Evolutionary conservation across 1,139 yeast species (phyloP).

Genomic region (Hansenula lynferdii): DNA sequence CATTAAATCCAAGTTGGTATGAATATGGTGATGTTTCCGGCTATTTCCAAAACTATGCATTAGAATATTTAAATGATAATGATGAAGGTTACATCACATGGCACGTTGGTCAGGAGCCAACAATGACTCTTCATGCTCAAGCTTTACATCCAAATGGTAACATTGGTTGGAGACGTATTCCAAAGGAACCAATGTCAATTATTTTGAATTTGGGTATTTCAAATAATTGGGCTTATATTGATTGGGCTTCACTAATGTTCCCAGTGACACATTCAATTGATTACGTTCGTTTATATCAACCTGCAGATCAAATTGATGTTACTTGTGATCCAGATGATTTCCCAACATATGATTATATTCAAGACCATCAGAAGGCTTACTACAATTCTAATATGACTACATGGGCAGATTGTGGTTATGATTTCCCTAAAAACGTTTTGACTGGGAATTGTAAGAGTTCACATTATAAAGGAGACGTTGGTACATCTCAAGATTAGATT

Average conservation of each 20-base stretch:
- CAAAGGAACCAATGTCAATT: slow-evolving; percentile 85
- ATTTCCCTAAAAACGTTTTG: slow-evolving; percentile 50
- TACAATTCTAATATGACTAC: slow-evolving; percentile 54
- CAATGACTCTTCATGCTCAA: slow-evolving; percentile 54
- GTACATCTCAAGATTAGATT: too few species aligned
- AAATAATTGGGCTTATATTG: slow-evolving; percentile 77
- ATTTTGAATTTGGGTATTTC: slow-evolving; percentile 77
- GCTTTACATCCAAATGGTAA: slow-evolving; percentile 83
- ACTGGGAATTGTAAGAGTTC: slow-evolving; percentile 38
- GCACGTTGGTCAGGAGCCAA: slow-evolving; percentile 71
- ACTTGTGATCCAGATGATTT: slow-evolving; percentile 73
- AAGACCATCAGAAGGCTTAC: slow-evolving; percentile 56
- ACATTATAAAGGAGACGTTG: slow-evolving; percentile 8
- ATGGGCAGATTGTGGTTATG: slow-evolving; percentile 63
- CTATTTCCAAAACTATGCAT: slow-evolving; percentile 69
- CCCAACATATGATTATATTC: slow-evolving; percentile 70
- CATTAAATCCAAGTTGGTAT: slow-evolving; percentile 72
- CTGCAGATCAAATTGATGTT: slow-evolving; percentile 40
- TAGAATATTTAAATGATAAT: slow-evolving; percentile 68
- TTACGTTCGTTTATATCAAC: slow-evolving; percentile 78
- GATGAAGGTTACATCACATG: slow-evolving; percentile 70
- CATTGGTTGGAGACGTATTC: slow-evolving; percentile 64
- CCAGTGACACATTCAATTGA: slow-evolving; percentile 68
- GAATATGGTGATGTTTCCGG: slow-evolving; percentile 46
- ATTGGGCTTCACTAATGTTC: slow-evolving; percentile 66